Evolutionary conservation across 495 filamentous ascomycete genomes (phyloP).

Genomic region (Aspergillus sparsus): DNA sequence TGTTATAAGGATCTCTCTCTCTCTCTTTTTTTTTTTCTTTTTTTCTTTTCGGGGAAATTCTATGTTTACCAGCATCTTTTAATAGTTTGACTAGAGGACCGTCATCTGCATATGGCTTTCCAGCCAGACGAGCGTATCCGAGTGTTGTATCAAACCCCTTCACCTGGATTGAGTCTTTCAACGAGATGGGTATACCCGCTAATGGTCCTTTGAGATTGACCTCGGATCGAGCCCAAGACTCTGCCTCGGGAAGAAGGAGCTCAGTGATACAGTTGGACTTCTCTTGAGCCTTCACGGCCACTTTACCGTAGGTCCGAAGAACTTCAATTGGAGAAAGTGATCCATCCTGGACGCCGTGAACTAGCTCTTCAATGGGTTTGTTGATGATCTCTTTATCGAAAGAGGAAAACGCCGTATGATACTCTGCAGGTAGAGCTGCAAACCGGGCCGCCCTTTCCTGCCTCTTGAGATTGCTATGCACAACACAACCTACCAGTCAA

Average conservation of each 20-base stretch:
- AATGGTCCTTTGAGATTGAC: constrained; percentile 81
- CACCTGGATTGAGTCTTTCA: constrained; percentile 88
- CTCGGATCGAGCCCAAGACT: constrained; percentile 68
- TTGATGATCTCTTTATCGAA: constrained; percentile 66
- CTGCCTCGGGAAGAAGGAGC: constrained; percentile 77
- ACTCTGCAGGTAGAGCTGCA: constrained; percentile 60
- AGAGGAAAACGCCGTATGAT: constrained; percentile 62
- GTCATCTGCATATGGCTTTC: constrained; percentile 65
- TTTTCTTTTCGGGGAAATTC: background rate
- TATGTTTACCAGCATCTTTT: constrained; percentile 72
- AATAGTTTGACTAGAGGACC: constrained; percentile 74
- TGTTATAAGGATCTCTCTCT: background rate
- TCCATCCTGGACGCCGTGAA: constrained; percentile 71
- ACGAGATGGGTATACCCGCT: constrained; percentile 83
- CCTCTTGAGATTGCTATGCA: constrained; percentile 74
- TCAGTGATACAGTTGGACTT: constrained; percentile 93
- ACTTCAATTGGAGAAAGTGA: constrained; percentile 69
- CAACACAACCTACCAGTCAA: constrained; percentile 7
- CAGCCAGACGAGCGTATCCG: constrained; percentile 73
- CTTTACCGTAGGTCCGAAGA: constrained; percentile 86
- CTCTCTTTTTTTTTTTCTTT: background rate
- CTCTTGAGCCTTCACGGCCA: constrained; percentile 79
- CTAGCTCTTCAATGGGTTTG: constrained; percentile 74
- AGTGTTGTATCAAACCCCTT: constrained; percentile 85
- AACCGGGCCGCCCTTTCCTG: constrained; percentile 69